phyloP scores from a whole-genome alignment of 495 filamentous ascomycete genomes.

The Apodospora peruviana region DNA sequence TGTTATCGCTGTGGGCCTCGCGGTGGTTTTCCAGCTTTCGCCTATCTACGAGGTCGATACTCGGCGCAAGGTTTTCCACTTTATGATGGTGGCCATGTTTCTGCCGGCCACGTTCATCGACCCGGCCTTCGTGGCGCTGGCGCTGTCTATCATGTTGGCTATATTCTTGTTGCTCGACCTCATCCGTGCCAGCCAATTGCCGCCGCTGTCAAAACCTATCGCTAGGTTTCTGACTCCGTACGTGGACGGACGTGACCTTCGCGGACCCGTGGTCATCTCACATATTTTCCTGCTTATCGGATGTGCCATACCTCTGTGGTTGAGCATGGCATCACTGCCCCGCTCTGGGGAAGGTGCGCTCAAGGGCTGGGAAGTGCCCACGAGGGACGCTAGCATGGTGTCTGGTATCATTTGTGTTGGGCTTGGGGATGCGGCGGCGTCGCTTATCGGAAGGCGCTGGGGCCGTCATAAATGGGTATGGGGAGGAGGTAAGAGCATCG shows the following conservation, averaged over 20 bases:
- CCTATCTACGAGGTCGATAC: conserved; percentile 82
- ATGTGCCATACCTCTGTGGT: conserved; percentile 93
- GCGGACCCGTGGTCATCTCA: conserved; percentile 88
- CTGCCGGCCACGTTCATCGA: conserved; percentile 80
- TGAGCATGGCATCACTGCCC: conserved; percentile 64
- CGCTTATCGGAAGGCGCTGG: conserved; percentile 79
- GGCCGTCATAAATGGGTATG: conserved; percentile 90
- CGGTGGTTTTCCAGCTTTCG: conserved; percentile 66
- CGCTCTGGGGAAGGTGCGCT: conserved; percentile 48
- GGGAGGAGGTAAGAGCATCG: conserved; percentile 92
- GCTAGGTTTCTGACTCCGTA: conserved; percentile 86
- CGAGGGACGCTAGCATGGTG: conserved; percentile 77
- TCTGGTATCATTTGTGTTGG: conserved; percentile 90
- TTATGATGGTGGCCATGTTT: conserved; percentile 95
- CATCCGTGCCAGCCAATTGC: conserved; percentile 83
- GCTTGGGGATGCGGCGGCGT: conserved; percentile 93
- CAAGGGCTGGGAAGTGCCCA: conserved; percentile 64
- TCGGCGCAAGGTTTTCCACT: conserved; percentile 96
- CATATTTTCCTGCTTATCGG: conserved; percentile 96
- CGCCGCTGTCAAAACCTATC: conserved; percentile 76
- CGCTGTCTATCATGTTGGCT: conserved; percentile 65
- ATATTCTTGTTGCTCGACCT: conserved; percentile 86
- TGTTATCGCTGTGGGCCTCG: conserved; percentile 65
- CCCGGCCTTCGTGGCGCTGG: conserved; percentile 74
- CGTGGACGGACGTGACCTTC: conserved; percentile 87